Base-by-base conservation (phyloP, 2,329 filamentous ascomycete species). In the Nigrospora oryzae region DNA sequence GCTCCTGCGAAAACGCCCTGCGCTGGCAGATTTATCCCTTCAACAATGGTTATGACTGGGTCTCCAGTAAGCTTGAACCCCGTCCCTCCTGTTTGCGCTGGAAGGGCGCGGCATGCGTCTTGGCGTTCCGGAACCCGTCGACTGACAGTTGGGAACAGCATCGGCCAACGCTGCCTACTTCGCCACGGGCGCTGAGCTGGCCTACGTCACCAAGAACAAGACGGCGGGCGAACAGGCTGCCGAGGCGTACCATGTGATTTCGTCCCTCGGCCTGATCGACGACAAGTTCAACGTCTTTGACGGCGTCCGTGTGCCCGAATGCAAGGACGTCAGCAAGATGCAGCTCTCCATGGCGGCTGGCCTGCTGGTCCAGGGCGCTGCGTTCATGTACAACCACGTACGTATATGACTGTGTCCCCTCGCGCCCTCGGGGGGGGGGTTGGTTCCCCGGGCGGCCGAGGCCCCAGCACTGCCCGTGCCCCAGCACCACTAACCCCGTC, bases 1-100 rank as follows among this genome's bases (percentile, higher is more conserved):
- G 69, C 2, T 31, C 46, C 11, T 85, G 81, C 56, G 65, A 64
- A 35, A 81, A 80, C 42, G 81, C 79, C 8, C 56, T 86, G 51
- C 73, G 75, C 49, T 86, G 82, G 82, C 80, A 84, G 62, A 74
- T 84, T 34, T 81, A 70, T 59, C 60, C 70, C 3, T 70, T 67
- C 53, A 80, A 79, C 54, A 66, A 60, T 14, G 79, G 79, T n/a
- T 67, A 66, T 43, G 54, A 65, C 42, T 70, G 67, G 52, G 57
- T 72, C 48, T 71, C 72, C 49, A 63, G 56, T 61, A 53, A 39
- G 57, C 48, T 5, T 7, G 23, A 28, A 10, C 23, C 7, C 23
- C 23, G 23, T 28, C 23, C 23, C 23, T 28, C 5, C 2, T 28
- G 8, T 28, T 10, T 28, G 23, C 23, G 8, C 23, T 10, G 5